A percentile compares a stretch with the other conserved stretches of the same genome.
These are phyloP conservation scores for Tolypocladium endophyticum DNA, from an alignment of 2,329 filamentous ascomycete species.

Conservation along the genomic window DNA sequence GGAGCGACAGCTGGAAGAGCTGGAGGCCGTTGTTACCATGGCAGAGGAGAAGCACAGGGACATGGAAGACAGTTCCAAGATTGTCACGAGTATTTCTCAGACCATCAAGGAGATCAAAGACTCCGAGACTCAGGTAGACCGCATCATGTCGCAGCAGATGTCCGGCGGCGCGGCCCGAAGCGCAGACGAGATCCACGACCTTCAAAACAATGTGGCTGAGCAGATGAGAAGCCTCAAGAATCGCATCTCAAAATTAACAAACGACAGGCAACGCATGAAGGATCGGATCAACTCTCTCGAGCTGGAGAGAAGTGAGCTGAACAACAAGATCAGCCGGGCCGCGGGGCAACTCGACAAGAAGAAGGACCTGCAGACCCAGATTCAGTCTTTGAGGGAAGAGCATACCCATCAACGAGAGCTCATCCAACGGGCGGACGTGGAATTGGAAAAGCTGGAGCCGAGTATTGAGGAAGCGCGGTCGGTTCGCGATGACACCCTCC, in stretches of 20 bases:
- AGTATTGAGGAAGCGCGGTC: conserved; percentile 66
- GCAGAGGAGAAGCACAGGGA: conserved; percentile 58
- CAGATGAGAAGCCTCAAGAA: conserved; percentile 55
- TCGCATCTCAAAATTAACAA: conserved; percentile 52
- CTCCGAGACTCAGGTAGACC: conserved; percentile 62
- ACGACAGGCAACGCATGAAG: conserved; percentile 61
- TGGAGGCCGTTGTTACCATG: conserved; percentile 56
- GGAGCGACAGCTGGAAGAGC: conserved; percentile 52
- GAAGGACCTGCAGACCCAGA: conserved; percentile 55
- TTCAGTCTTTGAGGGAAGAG: conserved; percentile 62
- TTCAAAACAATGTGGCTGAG: conserved; percentile 57
- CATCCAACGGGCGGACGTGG: conserved; percentile 59
- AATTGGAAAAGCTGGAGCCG: conserved; percentile 65
- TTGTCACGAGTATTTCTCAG: conserved; percentile 64
- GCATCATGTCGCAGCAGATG: conserved; percentile 66
- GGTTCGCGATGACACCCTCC: conserved; percentile 65
- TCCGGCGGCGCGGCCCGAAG: conserved; percentile 55
- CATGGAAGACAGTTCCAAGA: conserved; percentile 65
- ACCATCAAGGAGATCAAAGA: conserved; percentile 61
- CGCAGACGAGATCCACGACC: conserved; percentile 73
- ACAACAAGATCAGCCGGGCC: conserved; percentile 60
- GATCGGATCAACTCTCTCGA: conserved; percentile 61
- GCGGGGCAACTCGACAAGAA: conserved; percentile 75
- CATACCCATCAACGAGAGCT: conserved; percentile 57
- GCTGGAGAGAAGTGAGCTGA: conserved; percentile 64